phyloP scores from a whole-genome alignment of 2,329 filamentous ascomycete genomes.

The Aspergillus candidus region DNA sequence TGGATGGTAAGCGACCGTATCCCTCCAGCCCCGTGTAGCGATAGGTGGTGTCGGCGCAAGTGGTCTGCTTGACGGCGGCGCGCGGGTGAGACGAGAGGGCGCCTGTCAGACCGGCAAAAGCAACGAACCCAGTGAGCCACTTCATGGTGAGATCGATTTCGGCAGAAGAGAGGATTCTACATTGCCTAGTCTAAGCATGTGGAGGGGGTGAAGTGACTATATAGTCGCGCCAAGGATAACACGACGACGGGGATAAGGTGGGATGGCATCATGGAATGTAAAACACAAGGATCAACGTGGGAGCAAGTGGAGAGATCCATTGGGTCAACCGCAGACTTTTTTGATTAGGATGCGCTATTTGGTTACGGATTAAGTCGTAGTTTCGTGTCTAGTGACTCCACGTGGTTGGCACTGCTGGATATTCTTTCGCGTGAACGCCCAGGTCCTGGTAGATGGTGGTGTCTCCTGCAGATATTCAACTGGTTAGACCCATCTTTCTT shows the following conservation, averaged over 20 bases:
- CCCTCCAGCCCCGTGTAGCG: conserved; percentile 63
- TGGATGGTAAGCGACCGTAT: conserved; percentile 55
- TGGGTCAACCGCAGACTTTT: conserved; percentile 2
- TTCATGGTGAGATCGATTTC: neutral
- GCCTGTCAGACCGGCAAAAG: no score
- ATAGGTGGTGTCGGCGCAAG: conserved; percentile 57
- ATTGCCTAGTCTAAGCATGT: no score
- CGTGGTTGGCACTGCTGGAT: conserved; percentile 57
- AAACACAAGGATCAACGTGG: no score
- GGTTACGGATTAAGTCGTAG: neutral
- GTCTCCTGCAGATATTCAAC: conserved; percentile 40
- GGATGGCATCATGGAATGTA: no score
- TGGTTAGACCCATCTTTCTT: no score
- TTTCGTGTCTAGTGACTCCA: conserved; percentile 40
- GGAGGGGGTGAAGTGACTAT: no score
- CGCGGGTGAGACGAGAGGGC: neutral
- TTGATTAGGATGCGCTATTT: neutral
- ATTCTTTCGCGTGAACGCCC: conserved; percentile 56
- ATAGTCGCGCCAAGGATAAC: no score
- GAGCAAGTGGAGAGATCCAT: conserved; percentile 5
- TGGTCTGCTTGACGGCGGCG: conserved; percentile 42
- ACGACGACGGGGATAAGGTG: no score
- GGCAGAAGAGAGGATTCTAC: no score
- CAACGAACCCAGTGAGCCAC: neutral
- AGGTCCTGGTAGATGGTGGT: conserved; percentile 56